phyloP scores from a whole-genome alignment of 352 stramenopile species.

The Globisporangium cystogenes region DNA sequence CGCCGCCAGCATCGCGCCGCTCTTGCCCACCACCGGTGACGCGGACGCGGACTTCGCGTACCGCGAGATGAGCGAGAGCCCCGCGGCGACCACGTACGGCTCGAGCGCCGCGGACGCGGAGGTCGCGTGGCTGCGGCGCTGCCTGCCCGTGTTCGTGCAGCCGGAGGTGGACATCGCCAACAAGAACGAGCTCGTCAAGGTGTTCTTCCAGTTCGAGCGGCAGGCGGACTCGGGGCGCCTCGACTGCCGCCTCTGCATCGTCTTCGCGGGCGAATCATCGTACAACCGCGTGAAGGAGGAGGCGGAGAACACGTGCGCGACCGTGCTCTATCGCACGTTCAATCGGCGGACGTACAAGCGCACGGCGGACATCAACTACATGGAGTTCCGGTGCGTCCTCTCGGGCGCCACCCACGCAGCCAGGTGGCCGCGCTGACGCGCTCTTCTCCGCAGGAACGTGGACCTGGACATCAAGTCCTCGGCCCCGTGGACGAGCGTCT shows the following conservation, averaged over 20 bases:
- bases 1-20: neutral
- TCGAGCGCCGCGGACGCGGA: slow-evolving; percentile 35
- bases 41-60: slow-evolving; percentile 27
- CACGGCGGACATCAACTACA: slow-evolving; percentile 88
- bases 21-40: neutral
- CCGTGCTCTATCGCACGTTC: slow-evolving; percentile 79
- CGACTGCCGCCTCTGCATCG: slow-evolving; percentile 75
- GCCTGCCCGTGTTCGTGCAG: slow-evolving; percentile 80
- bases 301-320: slow-evolving; percentile 73
- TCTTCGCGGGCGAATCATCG: slow-evolving; percentile 78
- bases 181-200: slow-evolving; percentile 74
- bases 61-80: slow-evolving; percentile 39
- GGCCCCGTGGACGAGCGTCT: slow-evolving; percentile 57
- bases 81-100: slow-evolving; percentile 12
- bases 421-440: no score
- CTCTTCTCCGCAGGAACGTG: slow-evolving; percentile 35
- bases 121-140: slow-evolving; percentile 70
- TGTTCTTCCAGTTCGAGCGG: slow-evolving; percentile 80
- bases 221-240: slow-evolving; percentile 39
- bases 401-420: no score
- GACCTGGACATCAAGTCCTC: slow-evolving; percentile 39
- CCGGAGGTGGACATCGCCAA: slow-evolving; percentile 80
- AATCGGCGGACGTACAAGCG: slow-evolving; percentile 84
- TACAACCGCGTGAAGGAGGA: slow-evolving; percentile 75
- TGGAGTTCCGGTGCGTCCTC: slow-evolving; percentile 56